Base-by-base conservation (phyloP, 2,329 filamentous ascomycete species). In the Aspergillus sp. region DNA sequence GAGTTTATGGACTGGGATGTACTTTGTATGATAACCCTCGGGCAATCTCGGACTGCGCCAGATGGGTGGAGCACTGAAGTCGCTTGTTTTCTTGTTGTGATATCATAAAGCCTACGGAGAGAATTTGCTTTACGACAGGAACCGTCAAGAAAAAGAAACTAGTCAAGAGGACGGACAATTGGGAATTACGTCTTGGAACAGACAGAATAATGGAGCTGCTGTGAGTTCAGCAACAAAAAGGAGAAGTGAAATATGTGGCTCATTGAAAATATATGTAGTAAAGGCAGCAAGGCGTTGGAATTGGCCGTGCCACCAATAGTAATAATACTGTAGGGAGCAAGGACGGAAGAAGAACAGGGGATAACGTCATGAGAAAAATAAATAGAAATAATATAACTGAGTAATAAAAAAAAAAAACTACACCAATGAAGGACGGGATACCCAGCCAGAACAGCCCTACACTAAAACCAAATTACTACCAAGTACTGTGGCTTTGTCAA, bases 11-110 rank as follows among this genome's bases (percentile, higher is more conserved):
- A 61, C 56, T 66, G 62, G 67, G 61, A 67, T 72, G 70, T 70
- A 60, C 58, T 61, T 65, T 69, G 66, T 69, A 69, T 63, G 72
- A 75, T 75, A 76, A 69, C 67, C 66, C 68, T 63, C 65, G 63
- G 67, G 63, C 67, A 63, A 63, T 58, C 53, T 52, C 47, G 57
- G 56, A 60, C 55, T 65, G 64, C 65, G 62, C 58, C 55, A 61
- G 62, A 66, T 65, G 66, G 65, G 59, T 45, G 61, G 61, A 65
- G 61, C 49, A 64, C 54, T 57, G 51, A 52, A 53, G 56, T 59
- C 21, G 45, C 32, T 57, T 61, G 61, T 67, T 58, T 58, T 60
- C 60, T 36, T 64, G 61, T 45, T 63, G 61, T 64, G 65, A 66
- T 68, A 65, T 68, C 66, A 65, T 55, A 19, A 19, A 45, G 39